phyloP scores from a whole-genome alignment of 352 stramenopile genomes.

The Globisporangium echinulatum region DNA sequence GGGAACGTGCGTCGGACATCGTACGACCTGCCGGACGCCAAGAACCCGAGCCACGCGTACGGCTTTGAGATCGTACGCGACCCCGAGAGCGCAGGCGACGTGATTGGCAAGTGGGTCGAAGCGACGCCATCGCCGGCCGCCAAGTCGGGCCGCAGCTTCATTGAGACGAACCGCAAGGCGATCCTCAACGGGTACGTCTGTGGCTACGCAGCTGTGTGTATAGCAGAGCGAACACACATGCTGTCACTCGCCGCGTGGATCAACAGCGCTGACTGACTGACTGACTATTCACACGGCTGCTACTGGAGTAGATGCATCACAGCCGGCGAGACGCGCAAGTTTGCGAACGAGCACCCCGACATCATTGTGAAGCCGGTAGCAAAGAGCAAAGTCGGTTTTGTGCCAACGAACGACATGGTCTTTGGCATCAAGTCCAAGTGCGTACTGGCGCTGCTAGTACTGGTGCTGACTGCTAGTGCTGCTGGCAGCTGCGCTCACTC shows the following conservation, averaged over 20 bases:
- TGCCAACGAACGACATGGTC: slow-evolving; percentile 45
- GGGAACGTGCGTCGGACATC: slow-evolving; percentile 47
- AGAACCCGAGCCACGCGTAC: slow-evolving; percentile 59
- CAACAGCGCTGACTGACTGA: neutral
- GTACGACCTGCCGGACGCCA: slow-evolving; percentile 65
- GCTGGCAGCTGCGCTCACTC: too few relatives aligned
- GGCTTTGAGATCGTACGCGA: slow-evolving; percentile 64
- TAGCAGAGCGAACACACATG: too few relatives aligned
- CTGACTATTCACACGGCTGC: neutral
- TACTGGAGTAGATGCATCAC: slow-evolving; percentile 23
- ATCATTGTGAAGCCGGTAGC: slow-evolving; percentile 56
- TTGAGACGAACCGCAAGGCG: slow-evolving; percentile 72
- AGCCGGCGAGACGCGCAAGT: slow-evolving; percentile 49
- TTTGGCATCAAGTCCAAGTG: slow-evolving; percentile 81
- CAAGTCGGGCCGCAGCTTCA: slow-evolving; percentile 63
- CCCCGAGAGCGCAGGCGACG: slow-evolving; percentile 59
- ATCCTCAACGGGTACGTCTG: slow-evolving; percentile 29
- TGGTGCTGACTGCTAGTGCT: too few relatives aligned
- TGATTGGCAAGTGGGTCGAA: slow-evolving; percentile 70
- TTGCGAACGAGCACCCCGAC: slow-evolving; percentile 61
- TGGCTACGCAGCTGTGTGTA: neutral
- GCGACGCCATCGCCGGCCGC: slow-evolving; percentile 54
- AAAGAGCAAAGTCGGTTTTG: slow-evolving; percentile 53
- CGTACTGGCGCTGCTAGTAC: neutral
- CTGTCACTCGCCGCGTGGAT: neutral